Percentiles rank a stretch among this genome's conserved stretches.
Evolutionary conservation across 1,284 basidiomycete genomes (phyloP).

Genomic region (Papiliotrema nemorosa): DNA sequence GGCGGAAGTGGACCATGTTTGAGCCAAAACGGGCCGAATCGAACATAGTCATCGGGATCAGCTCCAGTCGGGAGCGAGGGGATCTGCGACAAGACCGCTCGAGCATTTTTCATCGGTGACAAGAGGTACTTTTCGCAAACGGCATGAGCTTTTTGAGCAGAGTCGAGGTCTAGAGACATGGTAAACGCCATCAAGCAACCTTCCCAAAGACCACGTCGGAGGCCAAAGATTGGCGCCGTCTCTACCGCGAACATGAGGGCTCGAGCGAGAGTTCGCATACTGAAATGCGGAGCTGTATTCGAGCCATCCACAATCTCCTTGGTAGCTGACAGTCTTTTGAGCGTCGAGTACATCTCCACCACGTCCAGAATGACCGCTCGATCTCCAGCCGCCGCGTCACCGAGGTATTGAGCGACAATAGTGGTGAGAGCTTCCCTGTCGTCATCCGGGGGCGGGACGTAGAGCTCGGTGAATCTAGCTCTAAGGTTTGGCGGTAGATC

Average conservation of each 20-base stretch:
- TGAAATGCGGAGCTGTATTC: constrained; percentile 93
- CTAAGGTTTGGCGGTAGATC: constrained; percentile 89
- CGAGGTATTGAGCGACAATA: constrained; percentile 89
- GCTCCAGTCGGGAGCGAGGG: constrained; percentile 59
- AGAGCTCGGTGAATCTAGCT: constrained; percentile 90
- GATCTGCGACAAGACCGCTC: constrained; percentile 67
- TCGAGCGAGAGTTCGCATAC: constrained; percentile 91
- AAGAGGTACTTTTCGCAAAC: constrained; percentile 80
- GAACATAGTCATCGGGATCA: constrained; percentile 62
- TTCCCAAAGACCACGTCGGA: constrained; percentile 89
- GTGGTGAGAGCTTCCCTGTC: constrained; percentile 85
- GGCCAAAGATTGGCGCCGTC: constrained; percentile 69
- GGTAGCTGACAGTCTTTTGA: constrained; percentile 72
- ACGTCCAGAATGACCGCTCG: constrained; percentile 84
- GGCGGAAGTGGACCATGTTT: constrained; percentile 64
- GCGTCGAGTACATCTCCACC: constrained; percentile 82
- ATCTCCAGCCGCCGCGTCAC: constrained; percentile 76
- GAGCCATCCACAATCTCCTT: constrained; percentile 92
- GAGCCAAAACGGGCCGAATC: constrained; percentile 90
- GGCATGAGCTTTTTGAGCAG: constrained; percentile 63
- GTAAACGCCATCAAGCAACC: constrained; percentile 97
- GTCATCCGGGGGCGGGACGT: constrained; percentile 87
- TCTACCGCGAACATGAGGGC: constrained; percentile 89
- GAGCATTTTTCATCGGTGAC: constrained; percentile 72
- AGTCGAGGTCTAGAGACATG: constrained; percentile 81